Evolutionary conservation across 2,329 filamentous ascomycete species (phyloP), one percentile per base, ranked within the genome.

Genomic region (Bipolaris cookei): DNA sequence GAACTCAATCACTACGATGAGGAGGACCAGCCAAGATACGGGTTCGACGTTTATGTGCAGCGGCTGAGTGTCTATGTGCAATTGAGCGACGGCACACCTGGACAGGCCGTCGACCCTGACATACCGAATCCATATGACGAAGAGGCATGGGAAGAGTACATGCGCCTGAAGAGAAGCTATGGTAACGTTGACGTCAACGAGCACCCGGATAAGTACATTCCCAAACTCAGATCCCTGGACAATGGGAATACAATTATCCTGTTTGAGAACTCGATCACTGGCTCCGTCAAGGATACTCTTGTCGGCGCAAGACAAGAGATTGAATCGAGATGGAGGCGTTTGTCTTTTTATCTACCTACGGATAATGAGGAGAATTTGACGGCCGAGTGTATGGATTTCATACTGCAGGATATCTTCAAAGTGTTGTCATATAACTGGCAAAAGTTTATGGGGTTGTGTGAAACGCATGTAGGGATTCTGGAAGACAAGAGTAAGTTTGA

Each of bases 321-420:
- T 45, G 83, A 84, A 65, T 76, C 76, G n/a, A 75, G 79, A n/a
- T 84, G 83, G 82, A 77, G 82, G 7, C 73, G 82, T 4, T 67
- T 84, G 5, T 80, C 81, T 0, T 83, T 83, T 59, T 82, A 82
- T 55, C 72, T 83, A 0, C 76, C 77, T 30, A 78, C 80, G 46
- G 73, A 75, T 1, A 75, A 76, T 42, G 79, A 82, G 43, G 76
- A 80, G 3, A 66, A 70, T 8, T 68, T 83, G 13, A 77, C 79
- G 6, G 69, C 76, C 4, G 78, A 82, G 58, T 83, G 81, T 51
- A 82, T 81, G 70, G 81, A 83, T 55, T 71, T 80, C n/a, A 79
- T 83, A 1, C 62, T 83, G 18, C 74, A 76, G 34, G 80, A 83
- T 64, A 73, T 84, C 18, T 83, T 83, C 70, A 81, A 81, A 44